These are phyloP conservation scores for Blastocystis sp. DNA, from an alignment of 352 stramenopile species.

Conservation along the genomic window DNA sequence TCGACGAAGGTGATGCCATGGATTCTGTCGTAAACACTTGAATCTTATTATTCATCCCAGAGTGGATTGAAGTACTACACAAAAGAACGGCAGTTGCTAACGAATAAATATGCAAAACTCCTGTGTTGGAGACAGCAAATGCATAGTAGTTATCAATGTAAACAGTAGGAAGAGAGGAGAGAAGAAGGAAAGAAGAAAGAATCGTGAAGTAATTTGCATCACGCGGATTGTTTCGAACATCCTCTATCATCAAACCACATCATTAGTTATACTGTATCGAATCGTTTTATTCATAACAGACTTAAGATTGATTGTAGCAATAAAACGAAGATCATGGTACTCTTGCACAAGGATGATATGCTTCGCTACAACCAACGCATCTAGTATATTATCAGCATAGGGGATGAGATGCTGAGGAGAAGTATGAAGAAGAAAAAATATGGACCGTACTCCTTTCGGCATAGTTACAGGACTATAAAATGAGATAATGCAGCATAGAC, in stretches of 20 bases:
- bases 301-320: background rate
- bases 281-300: conserved; percentile 30
- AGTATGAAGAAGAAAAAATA: background rate
- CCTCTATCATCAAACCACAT: background rate
- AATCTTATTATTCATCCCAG: background rate
- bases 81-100: background rate
- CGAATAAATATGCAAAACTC: conserved; percentile 12
- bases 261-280: background rate
- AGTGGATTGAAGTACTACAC: background rate
- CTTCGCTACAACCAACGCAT: background rate
- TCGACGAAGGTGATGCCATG: background rate
- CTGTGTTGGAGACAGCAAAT: background rate
- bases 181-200: conserved; percentile 20
- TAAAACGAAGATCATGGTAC: background rate
- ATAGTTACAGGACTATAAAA: background rate
- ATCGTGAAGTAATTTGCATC: conserved; percentile 10
- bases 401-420: background rate
- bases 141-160: conserved; percentile 16
- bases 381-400: background rate
- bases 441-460: background rate
- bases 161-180: conserved; percentile 13
- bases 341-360: background rate
- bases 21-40: background rate
- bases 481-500: background rate
- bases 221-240: background rate